Percentiles rank a stretch among this genome's conserved stretches.
Conservation (phyloP, 2,329 filamentous ascomycete species). For the Huntiella abstrusa region DNA sequence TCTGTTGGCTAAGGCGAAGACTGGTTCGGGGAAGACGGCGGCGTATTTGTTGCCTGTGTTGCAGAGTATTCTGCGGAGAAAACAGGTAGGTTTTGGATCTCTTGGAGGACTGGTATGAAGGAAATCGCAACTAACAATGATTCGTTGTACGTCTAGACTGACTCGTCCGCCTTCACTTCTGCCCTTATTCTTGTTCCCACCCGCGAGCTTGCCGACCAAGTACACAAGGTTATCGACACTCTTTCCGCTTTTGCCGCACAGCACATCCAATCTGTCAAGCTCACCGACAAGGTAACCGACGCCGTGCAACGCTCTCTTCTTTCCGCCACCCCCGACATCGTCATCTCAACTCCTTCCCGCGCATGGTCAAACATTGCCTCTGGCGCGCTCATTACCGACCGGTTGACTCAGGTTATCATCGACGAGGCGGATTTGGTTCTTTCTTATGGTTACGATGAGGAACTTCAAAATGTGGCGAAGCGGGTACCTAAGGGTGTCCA, state of each 20-base stretch:
- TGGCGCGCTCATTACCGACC: constrained; percentile 45
- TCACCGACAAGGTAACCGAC: constrained; percentile 79
- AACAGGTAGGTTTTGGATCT: constrained; percentile 30
- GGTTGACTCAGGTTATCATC: constrained; percentile 61
- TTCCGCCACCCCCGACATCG: constrained; percentile 68
- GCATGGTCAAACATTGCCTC: constrained; percentile 55
- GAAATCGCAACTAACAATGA: constrained; percentile 7
- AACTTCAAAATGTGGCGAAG: constrained; percentile 61
- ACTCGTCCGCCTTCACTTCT: constrained; percentile 37
- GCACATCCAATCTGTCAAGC: constrained; percentile 62
- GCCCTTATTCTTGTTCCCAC: constrained; percentile 88
- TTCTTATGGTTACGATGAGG: constrained; percentile 85
- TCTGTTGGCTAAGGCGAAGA: constrained; percentile 80
- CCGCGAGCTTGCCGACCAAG: constrained; percentile 82
- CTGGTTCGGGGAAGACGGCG: constrained; percentile 93
- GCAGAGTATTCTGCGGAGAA: constrained; percentile 63
- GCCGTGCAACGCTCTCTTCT: constrained; percentile 75
- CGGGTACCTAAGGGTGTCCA: constrained; percentile 71
- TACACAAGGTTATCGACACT: constrained; percentile 56
- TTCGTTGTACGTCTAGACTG: constrained; percentile 17
- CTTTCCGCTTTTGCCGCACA: constrained; percentile 73
- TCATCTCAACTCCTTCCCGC: constrained; percentile 79
- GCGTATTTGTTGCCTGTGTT: constrained; percentile 85
- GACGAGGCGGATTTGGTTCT: constrained; percentile 90
- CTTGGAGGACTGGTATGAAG: too few relatives aligned